Conservation (phyloP, 495 filamentous ascomycete genomes). For the Penicillium waksmanii region DNA sequence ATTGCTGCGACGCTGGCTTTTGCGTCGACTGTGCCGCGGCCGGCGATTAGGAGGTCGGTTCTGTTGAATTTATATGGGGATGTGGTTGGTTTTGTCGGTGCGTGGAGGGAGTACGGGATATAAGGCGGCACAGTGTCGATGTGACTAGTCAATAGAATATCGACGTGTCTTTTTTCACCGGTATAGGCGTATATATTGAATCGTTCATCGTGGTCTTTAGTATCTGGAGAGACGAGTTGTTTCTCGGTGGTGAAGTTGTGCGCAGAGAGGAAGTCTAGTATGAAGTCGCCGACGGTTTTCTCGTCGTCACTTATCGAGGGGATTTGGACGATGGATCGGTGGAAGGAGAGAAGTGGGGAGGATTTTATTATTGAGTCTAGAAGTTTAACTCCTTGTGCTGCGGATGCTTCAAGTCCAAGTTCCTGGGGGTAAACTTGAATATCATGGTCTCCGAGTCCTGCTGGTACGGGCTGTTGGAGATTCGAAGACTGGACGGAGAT, state of each 20-base stretch:
- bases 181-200: not conserved
- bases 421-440: too few species aligned
- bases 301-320: not conserved
- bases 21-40: not conserved
- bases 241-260: not conserved
- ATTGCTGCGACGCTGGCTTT: not conserved
- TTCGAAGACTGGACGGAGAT: too few species aligned
- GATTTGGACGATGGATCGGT: too few species aligned
- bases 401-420: too few species aligned
- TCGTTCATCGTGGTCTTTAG: not conserved
- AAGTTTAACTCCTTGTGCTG: too few species aligned
- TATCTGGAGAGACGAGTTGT: not conserved
- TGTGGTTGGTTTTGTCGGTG: too few species aligned
- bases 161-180: not conserved
- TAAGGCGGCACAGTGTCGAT: not conserved
- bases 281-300: not conserved
- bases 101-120: slow-evolving; percentile 15
- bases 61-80: not conserved
- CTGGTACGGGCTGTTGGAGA: too few species aligned
- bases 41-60: not conserved
- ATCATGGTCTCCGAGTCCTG: too few species aligned
- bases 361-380: too few species aligned
- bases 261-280: not conserved
- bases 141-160: not conserved
- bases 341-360: too few species aligned